Base-by-base conservation (phyloP, 305 asterid genomes). In the Fraxinus angustifolia region DNA sequence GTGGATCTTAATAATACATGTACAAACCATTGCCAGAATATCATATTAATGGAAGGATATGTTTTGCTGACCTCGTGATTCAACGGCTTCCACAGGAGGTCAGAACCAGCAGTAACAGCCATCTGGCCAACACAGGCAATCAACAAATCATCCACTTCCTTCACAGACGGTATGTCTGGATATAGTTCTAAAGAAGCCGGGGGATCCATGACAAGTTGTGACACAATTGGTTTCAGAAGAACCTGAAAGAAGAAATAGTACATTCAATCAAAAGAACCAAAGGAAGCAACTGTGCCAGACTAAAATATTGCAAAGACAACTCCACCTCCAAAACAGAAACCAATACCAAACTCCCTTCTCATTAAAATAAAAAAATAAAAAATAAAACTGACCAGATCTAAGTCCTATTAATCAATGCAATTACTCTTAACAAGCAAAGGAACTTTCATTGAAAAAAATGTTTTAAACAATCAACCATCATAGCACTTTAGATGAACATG, bases 41-140 rank as follows among this genome's bases (percentile, higher is more conserved):
- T 21, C 23, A 70, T 53, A 42, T 67, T 28, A 42, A 35, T 76
- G 53, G 56, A 65, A 76, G 58, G 11, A 34, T 28, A 16, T 65
- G 45, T 67, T 65, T 71, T 38, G 73, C 71, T 79, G 48, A 95
- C 99, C 98, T 95, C 98, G 21, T 95, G 97, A 86, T 93, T 95
- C 82, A 95, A 85, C 4, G 97, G 96, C 86, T 95, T 92, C 98
- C 99, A 93, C 50, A 92, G 93, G 73, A 93, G 97, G 89, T 91
- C 98, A 36, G 97, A 91, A 67, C 89, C 97, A 85, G 96, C 96
- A 80, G 98, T 83, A 82, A 93, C 92, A 86, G 98, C 99, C 99
- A 95, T 95, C 82, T 90, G 98, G 80, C 97, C 93, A 73, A 95
- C 79, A 82, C 97, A 95, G 72, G 83, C 85, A 6, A 95, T 94